phyloP scores from a whole-genome alignment of 805 yeast genomes.

The Saccharomyces kudriavzevii region DNA sequence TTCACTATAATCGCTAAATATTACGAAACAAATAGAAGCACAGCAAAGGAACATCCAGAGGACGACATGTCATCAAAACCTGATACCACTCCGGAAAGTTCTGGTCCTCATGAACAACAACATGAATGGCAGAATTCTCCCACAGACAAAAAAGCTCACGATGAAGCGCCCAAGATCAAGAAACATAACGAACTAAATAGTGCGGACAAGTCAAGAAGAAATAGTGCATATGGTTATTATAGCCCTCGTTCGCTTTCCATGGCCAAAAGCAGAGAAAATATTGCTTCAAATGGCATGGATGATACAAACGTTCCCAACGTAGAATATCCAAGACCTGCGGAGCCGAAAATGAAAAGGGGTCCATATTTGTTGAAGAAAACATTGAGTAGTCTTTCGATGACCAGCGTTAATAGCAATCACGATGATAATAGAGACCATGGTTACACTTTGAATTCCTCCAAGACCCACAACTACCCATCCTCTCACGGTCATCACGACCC shows the following conservation, averaged over 20 bases:
- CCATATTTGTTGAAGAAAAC: slow-evolving; percentile 15
- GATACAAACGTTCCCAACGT: background rate
- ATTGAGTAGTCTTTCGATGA: slow-evolving; percentile 19
- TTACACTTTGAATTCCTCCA: background rate
- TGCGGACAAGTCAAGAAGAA: background rate
- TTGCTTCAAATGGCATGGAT: background rate
- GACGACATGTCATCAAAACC: background rate
- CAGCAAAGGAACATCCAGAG: background rate
- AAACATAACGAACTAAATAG: background rate
- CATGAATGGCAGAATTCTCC: background rate
- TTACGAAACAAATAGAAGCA: background rate
- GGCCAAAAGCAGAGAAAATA: slow-evolving; percentile 3
- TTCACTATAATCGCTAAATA: background rate
- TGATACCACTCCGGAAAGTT: background rate
- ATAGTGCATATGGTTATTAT: slow-evolving; percentile 2
- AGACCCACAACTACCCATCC: slow-evolving; percentile 1
- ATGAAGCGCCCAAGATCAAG: slow-evolving; percentile 8
- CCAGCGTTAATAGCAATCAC: slow-evolving; percentile 2
- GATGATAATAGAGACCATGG: background rate
- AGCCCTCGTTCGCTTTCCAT: background rate
- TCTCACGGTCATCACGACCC: background rate
- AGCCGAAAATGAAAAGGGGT: slow-evolving; percentile 11
- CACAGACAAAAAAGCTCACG: slow-evolving; percentile 4
- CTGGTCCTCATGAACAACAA: background rate
- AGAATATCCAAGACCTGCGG: background rate